phyloP scores from a whole-genome alignment of 805 yeast species.

The Metschnikowia lunata region DNA sequence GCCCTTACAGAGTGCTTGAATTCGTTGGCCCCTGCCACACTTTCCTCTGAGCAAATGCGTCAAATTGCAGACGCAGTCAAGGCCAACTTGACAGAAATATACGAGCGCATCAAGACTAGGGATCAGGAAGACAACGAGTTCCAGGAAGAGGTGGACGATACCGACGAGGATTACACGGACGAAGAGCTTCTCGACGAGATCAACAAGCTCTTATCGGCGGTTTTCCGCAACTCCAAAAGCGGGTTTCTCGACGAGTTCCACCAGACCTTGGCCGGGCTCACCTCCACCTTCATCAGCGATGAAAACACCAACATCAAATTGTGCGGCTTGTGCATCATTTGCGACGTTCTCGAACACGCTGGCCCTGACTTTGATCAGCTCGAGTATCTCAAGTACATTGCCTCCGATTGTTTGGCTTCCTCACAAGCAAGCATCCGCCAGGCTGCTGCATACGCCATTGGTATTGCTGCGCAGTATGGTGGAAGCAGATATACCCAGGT shows the following conservation, averaged over 20 bases:
- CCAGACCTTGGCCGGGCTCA: constrained; percentile 50
- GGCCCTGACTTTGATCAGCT: constrained; percentile 67
- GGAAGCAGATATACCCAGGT: constrained; percentile 59
- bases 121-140: constrained; percentile 79
- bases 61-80: constrained; percentile 57
- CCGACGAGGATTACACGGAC: constrained; percentile 82
- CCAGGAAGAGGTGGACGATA: constrained; percentile 79
- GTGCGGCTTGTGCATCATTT: constrained; percentile 75
- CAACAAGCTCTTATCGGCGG: constrained; percentile 64
- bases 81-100: constrained; percentile 60
- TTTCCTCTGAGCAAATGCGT: constrained; percentile 51
- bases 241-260: constrained; percentile 65
- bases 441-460: constrained; percentile 79
- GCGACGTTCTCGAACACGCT: constrained; percentile 76
- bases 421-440: constrained; percentile 76
- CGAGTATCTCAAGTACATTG: constrained; percentile 57
- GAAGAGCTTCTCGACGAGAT: constrained; percentile 87
- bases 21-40: constrained; percentile 60
- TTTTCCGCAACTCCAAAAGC: constrained; percentile 59
- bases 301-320: constrained; percentile 64
- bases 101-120: constrained; percentile 65
- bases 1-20: constrained; percentile 64
- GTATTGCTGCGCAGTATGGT: constrained; percentile 81
- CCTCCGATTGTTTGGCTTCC: constrained; percentile 63
- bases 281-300: constrained; percentile 59